phyloP scores from a whole-genome alignment of 2,329 filamentous ascomycete species.

The Rutstroemia sp. region DNA sequence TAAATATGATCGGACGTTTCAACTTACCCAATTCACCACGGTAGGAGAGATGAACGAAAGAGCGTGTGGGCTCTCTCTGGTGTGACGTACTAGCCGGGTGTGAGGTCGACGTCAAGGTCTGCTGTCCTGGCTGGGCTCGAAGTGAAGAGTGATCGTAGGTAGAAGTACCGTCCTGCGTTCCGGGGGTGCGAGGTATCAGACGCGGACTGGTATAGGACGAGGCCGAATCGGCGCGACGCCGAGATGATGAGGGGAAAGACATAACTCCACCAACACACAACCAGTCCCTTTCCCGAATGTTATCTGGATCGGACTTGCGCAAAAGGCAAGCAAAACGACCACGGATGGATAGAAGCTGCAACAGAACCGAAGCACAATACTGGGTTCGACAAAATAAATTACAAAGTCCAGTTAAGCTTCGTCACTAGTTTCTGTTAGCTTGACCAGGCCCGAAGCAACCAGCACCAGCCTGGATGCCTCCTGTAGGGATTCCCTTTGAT shows the following conservation, averaged over 20 bases:
- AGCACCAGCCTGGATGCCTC: background rate
- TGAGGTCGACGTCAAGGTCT: conserved; percentile 11
- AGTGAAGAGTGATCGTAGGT: conserved; percentile 19
- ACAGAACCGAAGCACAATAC: background rate
- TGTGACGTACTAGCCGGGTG: conserved; percentile 17
- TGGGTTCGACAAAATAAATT: conserved; percentile 1
- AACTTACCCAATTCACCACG: conserved; percentile 49
- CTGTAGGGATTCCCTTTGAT: background rate
- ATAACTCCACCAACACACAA: conserved; percentile 11
- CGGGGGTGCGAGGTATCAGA: conserved; percentile 20
- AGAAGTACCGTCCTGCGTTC: conserved; percentile 14
- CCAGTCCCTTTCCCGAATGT: background rate
- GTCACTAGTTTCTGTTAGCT: conserved; percentile 1
- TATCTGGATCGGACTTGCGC: conserved; percentile 4
- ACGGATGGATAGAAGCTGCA: background rate
- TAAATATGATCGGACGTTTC: background rate
- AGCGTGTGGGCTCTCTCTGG: conserved; percentile 61
- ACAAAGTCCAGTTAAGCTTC: conserved; percentile 4
- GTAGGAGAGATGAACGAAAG: conserved; percentile 61
- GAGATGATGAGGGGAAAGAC: conserved; percentile 21
- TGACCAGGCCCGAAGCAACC: background rate
- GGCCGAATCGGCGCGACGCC: conserved; percentile 16
- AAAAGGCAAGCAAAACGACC: background rate
- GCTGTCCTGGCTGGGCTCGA: conserved; percentile 15
- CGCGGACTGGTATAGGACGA: conserved; percentile 24